phyloP scores from a whole-genome alignment of 2,329 filamentous ascomycete genomes.

The Xylaria sp. region DNA sequence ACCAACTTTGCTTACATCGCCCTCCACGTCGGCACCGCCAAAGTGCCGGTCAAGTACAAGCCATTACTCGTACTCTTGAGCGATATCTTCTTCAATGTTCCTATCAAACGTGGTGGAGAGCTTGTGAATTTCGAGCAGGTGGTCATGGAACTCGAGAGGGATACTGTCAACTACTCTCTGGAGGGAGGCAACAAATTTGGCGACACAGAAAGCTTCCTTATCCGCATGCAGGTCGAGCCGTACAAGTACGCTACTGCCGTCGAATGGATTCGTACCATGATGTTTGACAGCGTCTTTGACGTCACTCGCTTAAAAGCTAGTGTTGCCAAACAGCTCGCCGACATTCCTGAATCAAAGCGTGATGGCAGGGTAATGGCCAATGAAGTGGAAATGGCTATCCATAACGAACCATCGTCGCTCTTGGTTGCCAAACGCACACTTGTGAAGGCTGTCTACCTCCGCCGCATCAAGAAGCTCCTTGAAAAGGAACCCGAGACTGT shows the following conservation, averaged over 20 bases:
- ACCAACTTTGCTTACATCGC: constrained; percentile 90
- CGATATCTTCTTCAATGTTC: constrained; percentile 93
- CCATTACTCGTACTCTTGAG: constrained; percentile 83
- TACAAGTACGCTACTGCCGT: constrained; percentile 85
- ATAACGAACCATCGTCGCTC: constrained; percentile 76
- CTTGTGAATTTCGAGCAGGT: constrained; percentile 87
- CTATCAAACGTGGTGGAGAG: constrained; percentile 75
- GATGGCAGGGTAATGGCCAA: constrained; percentile 71
- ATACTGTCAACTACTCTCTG: constrained; percentile 84
- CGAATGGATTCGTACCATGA: constrained; percentile 80
- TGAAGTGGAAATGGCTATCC: constrained; percentile 74
- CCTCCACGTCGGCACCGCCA: constrained; percentile 76
- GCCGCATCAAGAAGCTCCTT: constrained; percentile 79
- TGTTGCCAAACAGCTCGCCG: constrained; percentile 81
- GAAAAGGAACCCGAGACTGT: constrained; percentile 75
- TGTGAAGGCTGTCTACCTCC: constrained; percentile 85
- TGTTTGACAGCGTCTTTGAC: constrained; percentile 90
- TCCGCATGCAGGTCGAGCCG: constrained; percentile 83
- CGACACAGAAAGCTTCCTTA: constrained; percentile 78
- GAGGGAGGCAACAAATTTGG: constrained; percentile 69
- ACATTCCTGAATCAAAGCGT: constrained; percentile 90
- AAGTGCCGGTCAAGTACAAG: constrained; percentile 78
- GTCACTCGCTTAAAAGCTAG: constrained; percentile 63
- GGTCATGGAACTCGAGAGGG: constrained; percentile 85
- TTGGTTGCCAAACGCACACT: constrained; percentile 78